These are phyloP conservation scores for Pochonia chlamydosporia DNA, from an alignment of 2,329 filamentous ascomycete species.

Conservation along the genomic window DNA sequence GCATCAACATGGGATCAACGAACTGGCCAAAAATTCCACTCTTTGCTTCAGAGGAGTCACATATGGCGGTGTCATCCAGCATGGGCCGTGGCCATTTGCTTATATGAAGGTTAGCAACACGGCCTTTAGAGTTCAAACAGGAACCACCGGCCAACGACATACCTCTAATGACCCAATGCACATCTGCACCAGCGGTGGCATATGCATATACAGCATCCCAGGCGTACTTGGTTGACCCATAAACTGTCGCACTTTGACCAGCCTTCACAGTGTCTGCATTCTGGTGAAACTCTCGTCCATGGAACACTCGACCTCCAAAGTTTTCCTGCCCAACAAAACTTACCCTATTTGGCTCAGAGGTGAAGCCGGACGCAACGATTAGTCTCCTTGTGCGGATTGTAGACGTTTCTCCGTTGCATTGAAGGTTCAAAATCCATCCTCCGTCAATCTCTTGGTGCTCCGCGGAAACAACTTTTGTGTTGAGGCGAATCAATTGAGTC, in stretches of 20 bases:
- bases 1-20: slow-evolving; percentile 15
- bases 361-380: slow-evolving; percentile 50
- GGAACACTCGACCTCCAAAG: slow-evolving; percentile 43
- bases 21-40: slow-evolving; percentile 61
- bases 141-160: slow-evolving; percentile 6
- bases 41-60: slow-evolving; percentile 63
- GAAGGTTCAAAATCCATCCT: slow-evolving; percentile 36
- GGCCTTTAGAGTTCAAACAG: background rate
- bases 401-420: slow-evolving; percentile 11
- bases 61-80: slow-evolving; percentile 52
- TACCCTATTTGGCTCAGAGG: slow-evolving; percentile 41
- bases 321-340: slow-evolving; percentile 37
- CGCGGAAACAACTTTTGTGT: slow-evolving; percentile 33
- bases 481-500: slow-evolving; percentile 31
- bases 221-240: slow-evolving; percentile 59
- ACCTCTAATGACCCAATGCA: slow-evolving; percentile 56
- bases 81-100: slow-evolving; percentile 50
- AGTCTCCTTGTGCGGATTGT: slow-evolving; percentile 39
- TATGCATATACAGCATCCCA: slow-evolving; percentile 61
- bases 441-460: slow-evolving; percentile 33
- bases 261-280: slow-evolving; percentile 33
- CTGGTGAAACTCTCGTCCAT: slow-evolving; percentile 39
- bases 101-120: background rate
- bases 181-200: slow-evolving; percentile 46
- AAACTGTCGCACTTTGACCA: slow-evolving; percentile 43